Conservation (phyloP, 768 basidiomycete genomes). For the Leucosporidium yakuticum region DNA sequence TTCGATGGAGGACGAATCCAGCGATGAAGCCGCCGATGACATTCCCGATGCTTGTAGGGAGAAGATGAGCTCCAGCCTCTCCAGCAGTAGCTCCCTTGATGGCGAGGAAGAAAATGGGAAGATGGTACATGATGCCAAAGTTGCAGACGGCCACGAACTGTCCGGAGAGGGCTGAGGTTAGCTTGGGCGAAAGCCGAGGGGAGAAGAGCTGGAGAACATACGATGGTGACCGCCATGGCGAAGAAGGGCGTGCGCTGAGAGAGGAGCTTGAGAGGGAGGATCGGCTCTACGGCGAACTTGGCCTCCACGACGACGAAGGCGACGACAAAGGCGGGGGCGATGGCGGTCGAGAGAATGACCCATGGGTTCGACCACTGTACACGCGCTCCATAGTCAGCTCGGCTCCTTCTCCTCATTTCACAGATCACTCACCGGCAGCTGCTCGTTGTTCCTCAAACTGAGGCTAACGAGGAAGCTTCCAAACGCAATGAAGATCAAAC, state of each 20-base stretch:
- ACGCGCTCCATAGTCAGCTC: not conserved
- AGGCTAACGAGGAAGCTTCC: conserved; percentile 57
- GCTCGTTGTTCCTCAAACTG: conserved; percentile 39
- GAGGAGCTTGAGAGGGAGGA: conserved; percentile 66
- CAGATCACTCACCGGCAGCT: conserved; percentile 45
- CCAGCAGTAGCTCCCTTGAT: not conserved
- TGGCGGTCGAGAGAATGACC: conserved; percentile 57
- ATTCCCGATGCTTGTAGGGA: not conserved
- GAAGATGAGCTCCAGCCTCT: conserved; percentile 11
- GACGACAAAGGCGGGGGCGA: conserved; percentile 53
- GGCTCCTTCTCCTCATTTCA: not conserved
- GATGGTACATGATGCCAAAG: conserved; percentile 13
- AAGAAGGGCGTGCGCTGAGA: conserved; percentile 71
- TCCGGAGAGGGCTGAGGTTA: conserved; percentile 59
- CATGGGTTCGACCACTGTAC: conserved; percentile 54
- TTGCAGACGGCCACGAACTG: conserved; percentile 13
- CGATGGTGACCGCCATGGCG: conserved; percentile 43
- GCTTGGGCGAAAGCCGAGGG: conserved; percentile 54
- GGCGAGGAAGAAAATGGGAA: conserved; percentile 9
- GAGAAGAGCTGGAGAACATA: not conserved
- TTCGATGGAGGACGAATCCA: not conserved
- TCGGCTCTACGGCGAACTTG: conserved; percentile 54
- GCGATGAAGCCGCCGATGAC: conserved; percentile 2
- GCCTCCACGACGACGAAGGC: conserved; percentile 73
- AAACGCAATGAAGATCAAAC: conserved; percentile 38